Evolutionary conservation across 1,139 yeast genomes (phyloP), one percentile per base, ranked within the genome.

Genomic region (Hansenula sp.): DNA sequence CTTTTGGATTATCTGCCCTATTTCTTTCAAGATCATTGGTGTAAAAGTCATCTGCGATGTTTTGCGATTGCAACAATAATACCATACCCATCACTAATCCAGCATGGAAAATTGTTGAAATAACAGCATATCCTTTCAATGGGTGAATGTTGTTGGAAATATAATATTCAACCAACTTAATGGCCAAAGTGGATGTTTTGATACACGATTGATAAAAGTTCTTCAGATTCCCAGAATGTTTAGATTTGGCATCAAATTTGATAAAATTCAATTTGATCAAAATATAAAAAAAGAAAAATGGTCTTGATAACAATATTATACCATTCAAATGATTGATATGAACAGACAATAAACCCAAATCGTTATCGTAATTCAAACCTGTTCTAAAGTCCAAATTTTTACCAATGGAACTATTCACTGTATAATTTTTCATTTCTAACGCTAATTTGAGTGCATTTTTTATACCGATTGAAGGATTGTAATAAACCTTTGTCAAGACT

Each of bases 271-370:
- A 43, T 21, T 56, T 57, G 35, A 53, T 55, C 18, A 63, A 48
- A 3, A 62, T 52, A 38, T 60, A 53, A 43, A 67, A 69, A 55
- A 72, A 66, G 54, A 72, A 71, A 47, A 74, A 72, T 11, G 80
- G 79, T 19, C 77, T 62, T 30, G 76, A 62, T 18, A 75, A 57
- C 25, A 74, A 54, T 49, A 73, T 63, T 19, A 73, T 66, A 2
- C 73, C 70, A 53, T 66, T 65, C 31, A 74, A 57, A 45, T 72
- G 70, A 10, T 66, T 59, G 21, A 72, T 57, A 55, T 74, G 76
- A 4, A 70, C 57, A 16, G 66, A 57, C 18, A 68, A 56, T 8
- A 62, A 50, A 32, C 59, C 48, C 40, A 54, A 63, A 41, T 62
- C 58, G 29, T 61, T 57, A 18, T 53, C 51, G 45, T 58, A 47